Conservation (phyloP, 179 eudicot species). For the Silene vulgaris region DNA sequence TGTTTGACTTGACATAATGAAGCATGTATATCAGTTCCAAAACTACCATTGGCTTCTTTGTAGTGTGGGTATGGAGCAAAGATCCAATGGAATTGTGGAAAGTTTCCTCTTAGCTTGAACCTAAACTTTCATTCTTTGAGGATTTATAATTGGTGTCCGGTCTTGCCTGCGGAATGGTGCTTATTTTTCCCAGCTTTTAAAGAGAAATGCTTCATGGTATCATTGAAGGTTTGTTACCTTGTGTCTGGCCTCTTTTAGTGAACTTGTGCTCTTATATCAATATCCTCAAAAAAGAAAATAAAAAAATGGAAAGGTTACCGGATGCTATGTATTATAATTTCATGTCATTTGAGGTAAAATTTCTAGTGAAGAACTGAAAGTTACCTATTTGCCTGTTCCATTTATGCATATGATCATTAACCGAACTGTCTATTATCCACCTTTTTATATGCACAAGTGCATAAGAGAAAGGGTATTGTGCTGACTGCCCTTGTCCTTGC, state of each 20-base stretch:
- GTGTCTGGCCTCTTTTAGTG: constrained; percentile 6
- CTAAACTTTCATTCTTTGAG: neutral
- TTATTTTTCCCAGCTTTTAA: neutral
- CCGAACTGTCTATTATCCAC: no score
- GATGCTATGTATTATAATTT: neutral
- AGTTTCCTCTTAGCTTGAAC: neutral
- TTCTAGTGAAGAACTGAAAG: constrained; percentile 1
- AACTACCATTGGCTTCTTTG: neutral
- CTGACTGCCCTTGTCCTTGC: neutral
- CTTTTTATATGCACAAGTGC: constrained; percentile 1
- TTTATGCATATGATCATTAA: neutral
- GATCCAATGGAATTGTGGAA: neutral
- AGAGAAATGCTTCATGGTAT: constrained; percentile 1
- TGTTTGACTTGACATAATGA: constrained; percentile 4
- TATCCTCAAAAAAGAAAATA: neutral
- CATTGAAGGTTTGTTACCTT: constrained; percentile 3
- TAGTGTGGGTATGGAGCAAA: neutral
- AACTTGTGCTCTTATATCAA: neutral
- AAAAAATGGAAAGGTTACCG: neutral
- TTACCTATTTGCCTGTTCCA: neutral
- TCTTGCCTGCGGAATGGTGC: constrained; percentile 3
- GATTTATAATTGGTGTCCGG: neutral
- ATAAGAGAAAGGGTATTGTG: neutral
- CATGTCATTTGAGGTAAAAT: neutral
- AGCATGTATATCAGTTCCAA: neutral